These are phyloP conservation scores for Cutaneotrichosporon sp. DNA, from an alignment of 1,284 basidiomycete species.

Conservation along the genomic window DNA sequence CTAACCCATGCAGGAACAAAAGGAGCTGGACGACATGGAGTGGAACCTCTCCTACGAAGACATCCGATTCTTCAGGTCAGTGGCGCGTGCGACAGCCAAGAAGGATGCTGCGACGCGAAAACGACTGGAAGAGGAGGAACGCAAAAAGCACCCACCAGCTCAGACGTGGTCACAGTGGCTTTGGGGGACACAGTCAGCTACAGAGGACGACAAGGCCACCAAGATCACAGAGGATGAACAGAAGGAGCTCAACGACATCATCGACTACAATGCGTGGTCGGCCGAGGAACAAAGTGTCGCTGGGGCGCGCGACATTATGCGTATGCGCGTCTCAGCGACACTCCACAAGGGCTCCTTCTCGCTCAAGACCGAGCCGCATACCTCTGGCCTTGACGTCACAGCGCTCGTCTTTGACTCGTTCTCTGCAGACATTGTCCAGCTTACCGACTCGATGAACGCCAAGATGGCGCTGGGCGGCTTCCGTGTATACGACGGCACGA, in stretches of 20 bases:
- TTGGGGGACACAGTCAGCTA: constrained; percentile 60
- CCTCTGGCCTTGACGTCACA: constrained; percentile 63
- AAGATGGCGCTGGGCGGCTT: constrained; percentile 82
- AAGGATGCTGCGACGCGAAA: constrained; percentile 73
- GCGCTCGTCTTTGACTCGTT: constrained; percentile 87
- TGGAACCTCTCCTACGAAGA: constrained; percentile 86
- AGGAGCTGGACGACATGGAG: constrained; percentile 66
- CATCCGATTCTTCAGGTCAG: constrained; percentile 94
- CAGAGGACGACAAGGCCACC: neutral
- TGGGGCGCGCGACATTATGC: constrained; percentile 74
- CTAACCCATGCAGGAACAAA: constrained; percentile 56
- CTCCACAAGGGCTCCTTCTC: constrained; percentile 83
- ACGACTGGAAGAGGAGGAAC: constrained; percentile 64
- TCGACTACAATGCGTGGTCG: constrained; percentile 85
- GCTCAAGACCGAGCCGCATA: constrained; percentile 65
- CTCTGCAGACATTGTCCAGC: constrained; percentile 75
- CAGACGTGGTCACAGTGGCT: constrained; percentile 77
- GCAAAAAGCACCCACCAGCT: constrained; percentile 51
- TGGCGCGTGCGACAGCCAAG: constrained; percentile 80
- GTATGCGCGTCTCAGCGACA: constrained; percentile 68
- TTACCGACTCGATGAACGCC: constrained; percentile 78
- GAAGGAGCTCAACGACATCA: constrained; percentile 84
- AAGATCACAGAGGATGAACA: constrained; percentile 77
- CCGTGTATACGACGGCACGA: constrained; percentile 87
- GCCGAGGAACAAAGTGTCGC: constrained; percentile 58